These are phyloP conservation scores for Hibiscus mutabilis DNA, from an alignment of 345 rosid genomes.

Conservation along the genomic window DNA sequence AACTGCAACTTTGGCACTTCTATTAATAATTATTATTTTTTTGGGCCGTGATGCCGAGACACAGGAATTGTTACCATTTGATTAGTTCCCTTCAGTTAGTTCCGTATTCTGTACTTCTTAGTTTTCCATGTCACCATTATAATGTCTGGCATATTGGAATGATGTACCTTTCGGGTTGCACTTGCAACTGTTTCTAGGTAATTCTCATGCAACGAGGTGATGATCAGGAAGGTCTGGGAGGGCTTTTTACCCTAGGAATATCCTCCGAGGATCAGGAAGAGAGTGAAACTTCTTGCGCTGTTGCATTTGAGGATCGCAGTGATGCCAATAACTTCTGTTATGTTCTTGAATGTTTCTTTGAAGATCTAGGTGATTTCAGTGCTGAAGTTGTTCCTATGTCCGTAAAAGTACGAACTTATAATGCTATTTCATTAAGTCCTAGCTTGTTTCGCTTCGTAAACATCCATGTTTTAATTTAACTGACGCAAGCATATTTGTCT, in stretches of 20 bases:
- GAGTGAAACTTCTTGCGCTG: conserved; percentile 26
- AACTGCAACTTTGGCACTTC: conserved; percentile 1
- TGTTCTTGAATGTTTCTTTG: conserved; percentile 61
- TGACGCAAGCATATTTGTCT: not conserved
- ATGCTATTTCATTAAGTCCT: not conserved
- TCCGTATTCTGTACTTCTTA: not conserved
- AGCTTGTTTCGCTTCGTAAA: not conserved
- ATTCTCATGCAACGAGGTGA: conserved; percentile 55
- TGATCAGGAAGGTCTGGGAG: conserved; percentile 40
- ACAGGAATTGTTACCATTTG: not conserved
- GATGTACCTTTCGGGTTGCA: not conserved
- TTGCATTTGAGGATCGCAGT: conserved; percentile 67
- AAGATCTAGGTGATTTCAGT: conserved; percentile 56
- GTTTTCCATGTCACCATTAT: not conserved
- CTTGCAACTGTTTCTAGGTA: conserved; percentile 35
- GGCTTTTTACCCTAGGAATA: conserved; percentile 41
- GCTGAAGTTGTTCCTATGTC: conserved; percentile 57
- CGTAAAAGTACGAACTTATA: conserved; percentile 38
- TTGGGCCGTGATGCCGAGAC: not conserved
- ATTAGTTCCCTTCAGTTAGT: conserved; percentile 1
- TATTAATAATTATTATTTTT: not conserved
- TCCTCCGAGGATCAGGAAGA: conserved; percentile 24
- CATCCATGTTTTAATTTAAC: not conserved
- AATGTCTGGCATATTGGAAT: not conserved
- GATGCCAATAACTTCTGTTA: conserved; percentile 81